Conservation (phyloP, 192 early-diverging fungal genomes). For the Spizellomyces punctatus region DNA sequence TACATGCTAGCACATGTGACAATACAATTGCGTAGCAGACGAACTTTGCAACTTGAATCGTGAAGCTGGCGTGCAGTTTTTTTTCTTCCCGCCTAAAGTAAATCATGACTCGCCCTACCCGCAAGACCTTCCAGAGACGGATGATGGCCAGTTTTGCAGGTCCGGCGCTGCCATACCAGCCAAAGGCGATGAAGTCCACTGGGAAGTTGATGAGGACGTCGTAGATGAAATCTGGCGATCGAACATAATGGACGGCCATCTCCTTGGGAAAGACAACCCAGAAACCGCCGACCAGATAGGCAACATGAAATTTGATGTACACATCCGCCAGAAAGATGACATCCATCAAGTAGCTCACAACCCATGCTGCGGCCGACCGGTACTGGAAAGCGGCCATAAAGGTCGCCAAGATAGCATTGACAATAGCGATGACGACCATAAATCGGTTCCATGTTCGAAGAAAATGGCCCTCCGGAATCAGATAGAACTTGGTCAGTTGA, state of each 20-base stretch:
- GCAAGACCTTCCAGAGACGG: slow-evolving; percentile 46
- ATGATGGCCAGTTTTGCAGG: slow-evolving; percentile 34
- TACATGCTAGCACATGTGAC: slow-evolving; percentile 46
- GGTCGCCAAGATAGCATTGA: slow-evolving; percentile 44
- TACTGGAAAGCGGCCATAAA: slow-evolving; percentile 59
- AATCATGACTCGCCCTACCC: slow-evolving; percentile 38
- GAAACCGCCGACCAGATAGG: slow-evolving; percentile 54
- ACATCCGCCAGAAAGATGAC: slow-evolving; percentile 48
- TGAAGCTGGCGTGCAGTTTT: slow-evolving; percentile 49
- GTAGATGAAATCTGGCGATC: slow-evolving; percentile 45
- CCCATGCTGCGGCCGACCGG: slow-evolving; percentile 32
- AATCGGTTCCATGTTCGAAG: slow-evolving; percentile 42
- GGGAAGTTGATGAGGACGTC: slow-evolving; percentile 51
- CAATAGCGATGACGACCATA: slow-evolving; percentile 45
- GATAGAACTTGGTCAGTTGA: slow-evolving; percentile 43
- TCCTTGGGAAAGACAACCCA: slow-evolving; percentile 60
- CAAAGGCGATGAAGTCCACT: slow-evolving; percentile 46
- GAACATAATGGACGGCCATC: slow-evolving; percentile 52
- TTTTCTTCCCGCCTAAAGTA: slow-evolving; percentile 47
- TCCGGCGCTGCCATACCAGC: slow-evolving; percentile 31
- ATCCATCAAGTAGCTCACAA: slow-evolving; percentile 48
- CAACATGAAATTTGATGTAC: slow-evolving; percentile 54
- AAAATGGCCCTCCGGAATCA: slow-evolving; percentile 50
- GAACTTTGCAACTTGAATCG: slow-evolving; percentile 51
- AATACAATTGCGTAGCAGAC: slow-evolving; percentile 39